These are phyloP conservation scores for Macaranga tanarius DNA, from an alignment of 441 rosid genomes.

Conservation along the genomic window DNA sequence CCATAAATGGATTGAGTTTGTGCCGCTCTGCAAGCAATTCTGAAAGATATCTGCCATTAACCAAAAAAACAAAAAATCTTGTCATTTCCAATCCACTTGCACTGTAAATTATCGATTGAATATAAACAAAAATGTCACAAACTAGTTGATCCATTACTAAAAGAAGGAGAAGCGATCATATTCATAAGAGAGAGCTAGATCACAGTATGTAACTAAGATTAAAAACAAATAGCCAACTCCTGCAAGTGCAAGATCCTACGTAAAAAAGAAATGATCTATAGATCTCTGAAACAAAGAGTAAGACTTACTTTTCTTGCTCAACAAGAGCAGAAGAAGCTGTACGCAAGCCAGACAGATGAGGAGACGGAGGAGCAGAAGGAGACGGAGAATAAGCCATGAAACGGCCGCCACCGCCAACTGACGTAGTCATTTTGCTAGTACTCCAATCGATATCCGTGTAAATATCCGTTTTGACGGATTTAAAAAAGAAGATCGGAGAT, in stretches of 20 bases:
- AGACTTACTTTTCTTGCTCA: slow-evolving; percentile 60
- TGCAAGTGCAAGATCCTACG: too few species aligned
- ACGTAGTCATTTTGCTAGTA: slow-evolving; percentile 35
- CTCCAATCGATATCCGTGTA: slow-evolving; percentile 35
- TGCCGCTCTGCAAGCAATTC: slow-evolving; percentile 76
- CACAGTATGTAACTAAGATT: too few species aligned
- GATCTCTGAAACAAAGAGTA: background rate
- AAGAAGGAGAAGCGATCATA: too few species aligned
- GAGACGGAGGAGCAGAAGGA: slow-evolving; percentile 68
- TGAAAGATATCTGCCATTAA: slow-evolving; percentile 61
- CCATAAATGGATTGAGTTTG: slow-evolving; percentile 74
- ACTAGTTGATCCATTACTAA: too few species aligned
- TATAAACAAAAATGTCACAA: too few species aligned
- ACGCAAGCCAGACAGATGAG: slow-evolving; percentile 58
- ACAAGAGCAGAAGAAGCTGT: slow-evolving; percentile 49
- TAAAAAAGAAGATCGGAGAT: background rate
- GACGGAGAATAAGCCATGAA: slow-evolving; percentile 77
- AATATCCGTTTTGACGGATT: slow-evolving; percentile 24
- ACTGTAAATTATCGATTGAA: too few species aligned
- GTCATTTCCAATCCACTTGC: too few species aligned
- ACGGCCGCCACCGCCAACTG: slow-evolving; percentile 23
- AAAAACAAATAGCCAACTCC: too few species aligned
- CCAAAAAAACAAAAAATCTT: slow-evolving; percentile 14
- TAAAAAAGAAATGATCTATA: background rate
- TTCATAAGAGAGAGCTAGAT: too few species aligned